Conservation (phyloP, 2,329 filamentous ascomycete genomes). For the Zopfia rhizophila region DNA sequence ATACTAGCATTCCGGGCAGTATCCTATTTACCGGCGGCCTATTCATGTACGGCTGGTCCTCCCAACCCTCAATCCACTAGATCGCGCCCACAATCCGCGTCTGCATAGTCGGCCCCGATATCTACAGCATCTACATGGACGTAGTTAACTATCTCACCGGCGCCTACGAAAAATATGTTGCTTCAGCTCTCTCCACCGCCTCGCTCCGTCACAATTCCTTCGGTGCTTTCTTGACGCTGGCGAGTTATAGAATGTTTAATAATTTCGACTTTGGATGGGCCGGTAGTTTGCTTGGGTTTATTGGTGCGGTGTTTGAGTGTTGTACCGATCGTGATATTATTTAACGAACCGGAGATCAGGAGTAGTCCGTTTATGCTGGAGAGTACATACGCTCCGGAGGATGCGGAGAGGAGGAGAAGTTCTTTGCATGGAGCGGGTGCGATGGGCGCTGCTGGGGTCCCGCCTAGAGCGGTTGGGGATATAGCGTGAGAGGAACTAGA, state of each 20-base stretch:
- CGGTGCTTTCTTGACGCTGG: conserved; percentile 59
- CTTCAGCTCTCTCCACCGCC: conserved; percentile 59
- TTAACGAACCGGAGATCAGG: conserved; percentile 54
- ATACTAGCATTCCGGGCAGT: conserved; percentile 55
- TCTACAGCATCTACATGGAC: conserved; percentile 56
- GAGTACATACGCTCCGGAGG: conserved; percentile 32
- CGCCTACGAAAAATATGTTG: conserved; percentile 60
- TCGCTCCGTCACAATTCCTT: conserved; percentile 58
- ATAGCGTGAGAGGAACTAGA: too few relatives aligned
- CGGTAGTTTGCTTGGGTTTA: conserved; percentile 55
- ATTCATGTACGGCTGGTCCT: conserved; percentile 43
- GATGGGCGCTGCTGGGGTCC: too few relatives aligned
- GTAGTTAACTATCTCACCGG: conserved; percentile 62
- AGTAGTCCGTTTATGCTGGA: conserved; percentile 51
- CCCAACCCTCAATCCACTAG: conserved; percentile 47
- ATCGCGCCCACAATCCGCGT: conserved; percentile 41
- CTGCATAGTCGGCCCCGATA: conserved; percentile 37
- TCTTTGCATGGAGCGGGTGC: too few relatives aligned
- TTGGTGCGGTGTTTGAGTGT: conserved; percentile 52
- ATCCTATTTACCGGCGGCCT: conserved; percentile 46
- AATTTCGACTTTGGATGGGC: conserved; percentile 58
- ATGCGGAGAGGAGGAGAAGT: conserved; percentile 19
- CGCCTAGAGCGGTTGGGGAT: too few relatives aligned
- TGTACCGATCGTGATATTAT: conserved; percentile 54
- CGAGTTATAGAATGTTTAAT: conserved; percentile 52